These are phyloP conservation scores for Lanmaoa pseudosensibilis DNA, from an alignment of 768 basidiomycete genomes.

Conservation along the genomic window DNA sequence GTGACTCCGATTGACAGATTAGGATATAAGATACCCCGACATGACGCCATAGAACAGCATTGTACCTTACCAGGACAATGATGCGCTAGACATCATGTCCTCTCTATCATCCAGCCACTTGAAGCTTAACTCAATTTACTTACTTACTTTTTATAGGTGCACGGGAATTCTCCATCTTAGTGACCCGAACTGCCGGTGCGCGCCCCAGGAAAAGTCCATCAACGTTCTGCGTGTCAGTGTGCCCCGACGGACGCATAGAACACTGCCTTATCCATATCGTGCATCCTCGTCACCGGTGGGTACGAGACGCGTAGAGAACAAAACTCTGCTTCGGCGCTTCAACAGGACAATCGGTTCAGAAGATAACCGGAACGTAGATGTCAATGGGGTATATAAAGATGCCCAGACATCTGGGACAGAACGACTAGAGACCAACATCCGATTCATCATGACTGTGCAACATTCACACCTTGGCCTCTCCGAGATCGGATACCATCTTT, in stretches of 20 bases:
- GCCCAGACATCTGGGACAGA: not conserved
- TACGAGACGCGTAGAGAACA: not conserved
- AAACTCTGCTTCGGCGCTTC: not conserved
- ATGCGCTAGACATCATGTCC: too few species aligned
- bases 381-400: constrained; percentile 5
- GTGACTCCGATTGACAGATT: not conserved
- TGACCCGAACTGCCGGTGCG: not conserved
- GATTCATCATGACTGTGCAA: constrained; percentile 21
- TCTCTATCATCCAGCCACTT: too few species aligned
- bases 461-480: not conserved
- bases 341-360: not conserved
- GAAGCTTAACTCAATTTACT: too few species aligned
- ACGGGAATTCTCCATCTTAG: not conserved
- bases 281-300: not conserved
- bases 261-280: not conserved
- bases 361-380: constrained; percentile 1
- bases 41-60: not conserved
- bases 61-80: too few species aligned
- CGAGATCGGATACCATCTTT: constrained; percentile 24
- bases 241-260: too few species aligned
- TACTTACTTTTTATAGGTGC: too few species aligned
- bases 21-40: not conserved
- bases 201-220: not conserved
- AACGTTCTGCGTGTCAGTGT: too few species aligned
- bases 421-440: not conserved